Evolutionary conservation across 768 basidiomycete species (phyloP).

Genomic region (Boletus rufocinnamomeus): DNA sequence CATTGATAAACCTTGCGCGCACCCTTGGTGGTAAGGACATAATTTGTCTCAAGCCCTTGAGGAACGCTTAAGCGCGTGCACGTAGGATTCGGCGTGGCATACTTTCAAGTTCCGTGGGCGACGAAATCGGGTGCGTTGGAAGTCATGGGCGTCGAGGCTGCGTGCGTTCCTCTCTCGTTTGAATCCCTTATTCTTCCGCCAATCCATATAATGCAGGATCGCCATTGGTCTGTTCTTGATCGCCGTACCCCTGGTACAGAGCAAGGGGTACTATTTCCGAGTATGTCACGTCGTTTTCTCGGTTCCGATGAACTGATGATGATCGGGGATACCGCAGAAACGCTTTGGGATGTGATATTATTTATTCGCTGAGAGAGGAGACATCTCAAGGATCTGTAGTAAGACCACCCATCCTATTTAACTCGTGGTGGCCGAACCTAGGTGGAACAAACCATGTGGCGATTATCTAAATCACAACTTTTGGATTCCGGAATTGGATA

Average conservation of each 20-base stretch:
- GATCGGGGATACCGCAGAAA: constrained; percentile 10
- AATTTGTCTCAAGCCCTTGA: background rate
- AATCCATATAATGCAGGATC: constrained; percentile 25
- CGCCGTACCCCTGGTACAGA: constrained; percentile 39
- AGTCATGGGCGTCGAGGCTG: constrained; percentile 42
- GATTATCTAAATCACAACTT: background rate
- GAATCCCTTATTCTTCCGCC: background rate
- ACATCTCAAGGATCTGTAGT: background rate
- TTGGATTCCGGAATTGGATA: background rate
- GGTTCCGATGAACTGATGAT: background rate
- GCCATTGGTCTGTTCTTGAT: constrained; percentile 37
- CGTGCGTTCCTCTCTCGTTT: constrained; percentile 23
- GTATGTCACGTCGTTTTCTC: constrained; percentile 25
- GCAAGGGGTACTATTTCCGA: constrained; percentile 36
- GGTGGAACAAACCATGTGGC: background rate
- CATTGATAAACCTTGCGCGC: constrained; percentile 45
- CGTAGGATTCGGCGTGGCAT: constrained; percentile 41
- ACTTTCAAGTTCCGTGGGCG: constrained; percentile 45
- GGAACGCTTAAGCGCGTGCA: background rate
- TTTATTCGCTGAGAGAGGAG: background rate
- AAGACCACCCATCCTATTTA: too few species aligned
- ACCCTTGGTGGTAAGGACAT: constrained; percentile 30
- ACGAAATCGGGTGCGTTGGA: constrained; percentile 35
- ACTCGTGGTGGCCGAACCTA: background rate
- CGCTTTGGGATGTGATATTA: constrained; percentile 22